These are phyloP conservation scores for Rachicladosporium sp. DNA, from an alignment of 2,329 filamentous ascomycete species.

Conservation along the genomic window DNA sequence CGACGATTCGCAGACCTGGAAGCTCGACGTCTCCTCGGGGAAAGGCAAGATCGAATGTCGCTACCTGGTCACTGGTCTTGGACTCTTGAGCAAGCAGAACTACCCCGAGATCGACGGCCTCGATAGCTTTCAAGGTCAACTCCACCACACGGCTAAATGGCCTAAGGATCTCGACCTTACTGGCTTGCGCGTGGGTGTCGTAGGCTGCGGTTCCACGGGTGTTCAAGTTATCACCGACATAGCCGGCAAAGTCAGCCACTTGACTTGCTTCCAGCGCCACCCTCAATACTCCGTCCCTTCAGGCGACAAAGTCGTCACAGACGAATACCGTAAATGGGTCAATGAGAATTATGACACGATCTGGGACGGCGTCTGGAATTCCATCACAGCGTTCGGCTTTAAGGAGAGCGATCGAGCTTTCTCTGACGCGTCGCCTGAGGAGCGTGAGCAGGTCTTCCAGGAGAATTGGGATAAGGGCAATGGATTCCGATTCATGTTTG, in stretches of 20 bases:
- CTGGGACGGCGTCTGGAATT: constrained; percentile 35
- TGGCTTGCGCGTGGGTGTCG: constrained; percentile 23
- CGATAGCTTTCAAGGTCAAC: constrained; percentile 21
- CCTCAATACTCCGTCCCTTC: constrained; percentile 21
- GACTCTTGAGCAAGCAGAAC: constrained; percentile 21
- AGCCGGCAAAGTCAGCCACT: constrained; percentile 11
- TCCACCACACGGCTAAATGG: constrained; percentile 25
- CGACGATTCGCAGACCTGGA: constrained; percentile 20
- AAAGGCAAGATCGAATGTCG: constrained; percentile 11
- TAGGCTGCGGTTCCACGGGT: constrained; percentile 24
- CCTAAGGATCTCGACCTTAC: constrained; percentile 15
- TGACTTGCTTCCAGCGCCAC: constrained; percentile 17
- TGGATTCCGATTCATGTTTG: constrained; percentile 27
- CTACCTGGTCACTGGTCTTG: constrained; percentile 25
- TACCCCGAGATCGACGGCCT: constrained; percentile 24
- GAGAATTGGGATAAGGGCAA: constrained; percentile 16
- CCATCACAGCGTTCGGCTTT: constrained; percentile 23
- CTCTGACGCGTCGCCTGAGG: constrained; percentile 10
- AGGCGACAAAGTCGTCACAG: constrained; percentile 13
- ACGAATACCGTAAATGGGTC: constrained; percentile 13
- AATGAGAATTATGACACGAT: constrained; percentile 17
- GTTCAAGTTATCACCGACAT: constrained; percentile 17
- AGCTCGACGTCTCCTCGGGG: constrained; percentile 14
- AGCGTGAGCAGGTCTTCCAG: constrained; percentile 18
- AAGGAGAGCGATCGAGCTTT: constrained; percentile 12